phyloP scores from a whole-genome alignment of 495 filamentous ascomycete genomes.

The Tricharina praecox region DNA sequence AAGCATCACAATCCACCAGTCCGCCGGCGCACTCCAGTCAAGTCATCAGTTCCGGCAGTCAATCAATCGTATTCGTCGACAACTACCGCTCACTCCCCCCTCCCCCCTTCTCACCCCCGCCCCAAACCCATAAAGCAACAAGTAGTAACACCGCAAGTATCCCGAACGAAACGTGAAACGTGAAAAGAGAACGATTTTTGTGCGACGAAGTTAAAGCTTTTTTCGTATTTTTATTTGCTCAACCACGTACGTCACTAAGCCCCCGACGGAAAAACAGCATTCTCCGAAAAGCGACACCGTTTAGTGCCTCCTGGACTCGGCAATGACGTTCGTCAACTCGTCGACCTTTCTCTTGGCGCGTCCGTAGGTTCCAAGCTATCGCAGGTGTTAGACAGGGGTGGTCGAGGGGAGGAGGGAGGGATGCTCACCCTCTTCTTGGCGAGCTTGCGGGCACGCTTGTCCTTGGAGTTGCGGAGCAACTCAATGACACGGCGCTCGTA shows the following conservation, averaged over 20 bases:
- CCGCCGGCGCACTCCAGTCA: too few relatives aligned
- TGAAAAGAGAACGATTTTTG: neutral
- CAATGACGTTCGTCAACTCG: conserved; percentile 91
- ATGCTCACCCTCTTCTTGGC: conserved; percentile 88
- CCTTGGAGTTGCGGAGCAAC: conserved; percentile 94
- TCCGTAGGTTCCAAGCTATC: conserved; percentile 89
- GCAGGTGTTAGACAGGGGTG: neutral
- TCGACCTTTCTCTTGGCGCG: conserved; percentile 98
- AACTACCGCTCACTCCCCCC: neutral
- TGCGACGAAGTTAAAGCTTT: too few relatives aligned
- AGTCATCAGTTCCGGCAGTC: neutral
- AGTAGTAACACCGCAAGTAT: neutral
- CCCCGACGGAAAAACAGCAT: neutral
- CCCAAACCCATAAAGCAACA: neutral
- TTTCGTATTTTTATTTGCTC: neutral
- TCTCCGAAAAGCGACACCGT: conserved; percentile 5
- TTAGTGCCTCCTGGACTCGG: conserved; percentile 62
- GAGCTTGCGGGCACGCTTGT: conserved; percentile 97
- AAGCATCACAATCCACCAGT: too few relatives aligned
- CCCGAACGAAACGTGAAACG: neutral
- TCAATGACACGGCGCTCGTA: conserved; percentile 98
- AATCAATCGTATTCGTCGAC: neutral
- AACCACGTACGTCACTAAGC: neutral
- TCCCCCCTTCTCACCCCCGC: neutral
- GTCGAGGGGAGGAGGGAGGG: neutral